phyloP scores from a whole-genome alignment of 108 stramenopile species.

The Cyclostephanos invisitatus region DNA sequence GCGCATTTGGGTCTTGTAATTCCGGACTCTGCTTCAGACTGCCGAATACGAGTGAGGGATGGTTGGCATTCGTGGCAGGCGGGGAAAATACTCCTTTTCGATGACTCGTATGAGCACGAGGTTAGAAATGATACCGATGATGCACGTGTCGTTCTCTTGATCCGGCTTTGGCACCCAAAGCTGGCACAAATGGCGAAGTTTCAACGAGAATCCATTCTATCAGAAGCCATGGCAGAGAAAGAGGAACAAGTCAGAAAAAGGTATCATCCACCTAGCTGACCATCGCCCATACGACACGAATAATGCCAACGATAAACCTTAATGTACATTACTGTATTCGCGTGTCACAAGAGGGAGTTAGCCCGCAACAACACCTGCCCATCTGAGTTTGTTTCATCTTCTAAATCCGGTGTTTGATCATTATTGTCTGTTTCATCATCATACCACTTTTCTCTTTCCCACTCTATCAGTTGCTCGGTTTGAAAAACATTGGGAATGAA shows the following conservation, averaged over 20 bases:
- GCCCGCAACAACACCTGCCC: background rate
- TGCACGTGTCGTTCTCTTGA: slow-evolving; percentile 63
- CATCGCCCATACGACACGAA: background rate
- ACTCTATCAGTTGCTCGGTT: slow-evolving; percentile 40
- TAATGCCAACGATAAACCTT: background rate
- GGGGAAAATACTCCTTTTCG: slow-evolving; percentile 79
- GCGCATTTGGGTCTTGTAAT: slow-evolving; percentile 77
- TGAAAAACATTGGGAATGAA: slow-evolving; percentile 45
- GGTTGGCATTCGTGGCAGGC: slow-evolving; percentile 66
- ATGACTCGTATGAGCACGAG: slow-evolving; percentile 87
- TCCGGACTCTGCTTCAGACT: slow-evolving; percentile 41
- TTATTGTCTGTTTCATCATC: background rate
- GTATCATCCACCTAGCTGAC: slow-evolving; percentile 16
- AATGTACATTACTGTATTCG: background rate
- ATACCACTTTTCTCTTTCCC: slow-evolving; percentile 43
- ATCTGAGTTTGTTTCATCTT: background rate
- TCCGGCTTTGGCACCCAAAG: slow-evolving; percentile 82
- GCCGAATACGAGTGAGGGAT: slow-evolving; percentile 66
- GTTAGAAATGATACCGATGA: slow-evolving; percentile 66
- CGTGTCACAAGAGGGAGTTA: slow-evolving; percentile 1
- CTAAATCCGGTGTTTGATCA: background rate
- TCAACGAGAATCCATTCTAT: slow-evolving; percentile 22
- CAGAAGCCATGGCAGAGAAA: slow-evolving; percentile 25
- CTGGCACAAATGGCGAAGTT: slow-evolving; percentile 8
- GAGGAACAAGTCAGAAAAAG: slow-evolving; percentile 25